Evolutionary conservation across 2,329 filamentous ascomycete species (phyloP), one percentile per base, ranked within the genome.

Genomic region (Venturia oleaginea): DNA sequence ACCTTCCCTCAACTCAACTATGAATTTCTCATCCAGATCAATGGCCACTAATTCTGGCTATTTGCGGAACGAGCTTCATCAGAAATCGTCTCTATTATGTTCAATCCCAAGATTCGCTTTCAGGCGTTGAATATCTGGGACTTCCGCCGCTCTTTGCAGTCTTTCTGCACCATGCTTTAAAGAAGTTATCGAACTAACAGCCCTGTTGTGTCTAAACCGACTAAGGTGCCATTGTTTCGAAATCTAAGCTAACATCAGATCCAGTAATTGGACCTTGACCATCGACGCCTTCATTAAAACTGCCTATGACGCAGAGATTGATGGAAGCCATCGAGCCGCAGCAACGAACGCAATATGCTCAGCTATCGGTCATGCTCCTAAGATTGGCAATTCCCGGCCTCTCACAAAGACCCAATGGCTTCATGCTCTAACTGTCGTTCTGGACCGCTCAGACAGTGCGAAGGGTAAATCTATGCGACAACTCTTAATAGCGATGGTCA

Each of bases 381-480:
- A 60, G 69, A 71, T 46, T 76, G 74, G 0, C 63, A 69, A 0
- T 59, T 11, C 61, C 4, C 37, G n/a, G 13, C 55, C 69, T 15
- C 71, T 76, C 66, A 68, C 71, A 6, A 70, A 75, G 13, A 66
- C 70, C 5, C 70, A 77, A 62, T 80, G 78, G 77, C 64, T 68
- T 11, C 71, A 72, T 10, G 65, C 73, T 19, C 75, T 80, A 64
- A 68, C 72, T 11, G 72, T 79, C 5, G 79, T 77, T 63, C 72
- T 81, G 6, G 71, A 74, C 27, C 74, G 76, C 63, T 77, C 74
- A 17, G 75, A 78, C 43, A 72, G 72, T 66, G 75, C 78, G 19
- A 77, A 79, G 64, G 76, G 77, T 4, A 81, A 81, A 67, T 79
- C 79, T 1, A 76, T 78, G 67, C 75, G 77, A 62, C 78, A 80